Base-by-base conservation (phyloP, 2,329 filamentous ascomycete genomes). In the Cordyceps pruinosa region DNA sequence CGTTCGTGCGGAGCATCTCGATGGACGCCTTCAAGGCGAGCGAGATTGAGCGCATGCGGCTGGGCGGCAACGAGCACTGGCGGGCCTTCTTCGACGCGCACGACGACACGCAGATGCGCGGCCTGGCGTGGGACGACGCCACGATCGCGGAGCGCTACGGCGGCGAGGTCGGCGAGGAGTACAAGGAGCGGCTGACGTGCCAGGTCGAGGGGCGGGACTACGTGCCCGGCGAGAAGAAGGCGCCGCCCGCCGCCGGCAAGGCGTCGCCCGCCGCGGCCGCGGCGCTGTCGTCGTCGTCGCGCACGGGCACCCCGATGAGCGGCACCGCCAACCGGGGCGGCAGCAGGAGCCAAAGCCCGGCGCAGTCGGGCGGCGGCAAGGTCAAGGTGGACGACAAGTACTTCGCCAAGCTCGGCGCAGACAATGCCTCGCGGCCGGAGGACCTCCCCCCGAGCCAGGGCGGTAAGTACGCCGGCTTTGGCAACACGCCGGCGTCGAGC, bases 1-100 rank as follows among this genome's bases (percentile, higher is more conserved):
- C 91, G 70, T 99, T 99, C 75, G 92, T 99, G 62, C 88, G 94
- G 59, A 94, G 89, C 67, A 94, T 97, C 68, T 96, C 90, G 61
- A 99, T 99, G 94, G 94, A 99, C 76, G 91, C 91, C 58, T 97
- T 99, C 79, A 99, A 99, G 73, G 84, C 85, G 62, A 82, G 83
- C 66, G 94, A 99, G 74, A 93, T 97, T 67, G 87, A 90, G 73
- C 88, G 92, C 64, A 97, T 99, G 94, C 85, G 92, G 59, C 79
- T 88, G 23, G 94, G 93, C 46, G 94, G 94, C 55, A 99, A 99
- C 74, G 85, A 88, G 60, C 82, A 85, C 17, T 97, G 91, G 87
- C 87, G 87, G 64, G 77, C 81, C 25, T 97, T 97, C 75, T 99
- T 96, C 72, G 88, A 96, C 65, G 75, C 78, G 58, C 85, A 89